These are phyloP conservation scores for Plicaturopsis crispa DNA, from an alignment of 768 basidiomycete genomes.

Conservation along the genomic window DNA sequence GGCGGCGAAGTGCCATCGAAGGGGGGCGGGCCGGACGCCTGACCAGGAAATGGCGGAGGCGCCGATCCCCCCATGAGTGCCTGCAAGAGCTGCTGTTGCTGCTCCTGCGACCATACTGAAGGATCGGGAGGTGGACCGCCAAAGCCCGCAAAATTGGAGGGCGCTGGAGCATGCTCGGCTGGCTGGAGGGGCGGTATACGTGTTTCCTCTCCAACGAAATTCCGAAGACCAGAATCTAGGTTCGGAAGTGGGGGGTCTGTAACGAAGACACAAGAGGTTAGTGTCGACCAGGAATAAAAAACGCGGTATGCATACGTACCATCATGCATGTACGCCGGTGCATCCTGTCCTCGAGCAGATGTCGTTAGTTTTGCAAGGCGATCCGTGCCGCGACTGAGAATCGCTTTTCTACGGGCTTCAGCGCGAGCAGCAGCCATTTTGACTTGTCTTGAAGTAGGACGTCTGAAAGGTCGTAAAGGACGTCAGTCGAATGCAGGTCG, in stretches of 20 bases:
- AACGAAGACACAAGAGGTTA: background rate
- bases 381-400: conserved; percentile 63
- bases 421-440: conserved; percentile 48
- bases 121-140: conserved; percentile 34
- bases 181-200: conserved; percentile 15
- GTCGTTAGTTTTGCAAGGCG: conserved; percentile 76
- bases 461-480: no score
- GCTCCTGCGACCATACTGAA: conserved; percentile 59
- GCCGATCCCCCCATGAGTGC: conserved; percentile 40
- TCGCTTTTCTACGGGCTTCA: conserved; percentile 73
- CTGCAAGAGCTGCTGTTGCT: conserved; percentile 61
- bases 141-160: conserved; percentile 16
- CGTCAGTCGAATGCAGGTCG: no score
- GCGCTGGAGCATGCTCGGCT: conserved; percentile 12
- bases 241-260: conserved; percentile 34
- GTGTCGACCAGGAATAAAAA: conserved; percentile 7
- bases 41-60: conserved; percentile 5
- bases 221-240: conserved; percentile 13
- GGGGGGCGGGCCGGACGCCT: background rate
- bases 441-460: no score
- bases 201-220: conserved; percentile 31
- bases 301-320: conserved; percentile 25
- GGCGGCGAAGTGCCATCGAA: conserved; percentile 1
- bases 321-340: conserved; percentile 43
- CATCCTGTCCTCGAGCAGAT: conserved; percentile 65